Conservation (phyloP, 2,329 filamentous ascomycete genomes). For the Pseudogymnoascus pannorum region DNA sequence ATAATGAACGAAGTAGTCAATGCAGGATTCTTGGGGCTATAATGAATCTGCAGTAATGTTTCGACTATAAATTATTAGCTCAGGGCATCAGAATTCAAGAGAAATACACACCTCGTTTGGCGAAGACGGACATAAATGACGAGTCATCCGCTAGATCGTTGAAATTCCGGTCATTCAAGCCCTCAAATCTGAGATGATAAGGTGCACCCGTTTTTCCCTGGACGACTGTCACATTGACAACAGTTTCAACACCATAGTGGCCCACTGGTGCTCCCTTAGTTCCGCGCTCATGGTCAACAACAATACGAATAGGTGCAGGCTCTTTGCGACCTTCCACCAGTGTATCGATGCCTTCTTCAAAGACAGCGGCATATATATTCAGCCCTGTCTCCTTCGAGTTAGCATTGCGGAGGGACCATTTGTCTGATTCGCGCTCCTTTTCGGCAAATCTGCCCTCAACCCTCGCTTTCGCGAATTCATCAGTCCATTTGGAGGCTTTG, state of each 20-base stretch:
- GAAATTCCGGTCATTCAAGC: slow-evolving; percentile 62
- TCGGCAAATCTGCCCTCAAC: slow-evolving; percentile 82
- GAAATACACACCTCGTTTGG: slow-evolving; percentile 56
- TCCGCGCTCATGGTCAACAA: slow-evolving; percentile 63
- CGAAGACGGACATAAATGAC: slow-evolving; percentile 67
- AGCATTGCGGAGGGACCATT: slow-evolving; percentile 71
- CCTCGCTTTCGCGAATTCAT: slow-evolving; percentile 80
- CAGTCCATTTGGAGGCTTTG: slow-evolving; percentile 66
- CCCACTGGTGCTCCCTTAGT: slow-evolving; percentile 59
- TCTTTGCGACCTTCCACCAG: slow-evolving; percentile 57
- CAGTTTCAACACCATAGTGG: slow-evolving; percentile 64
- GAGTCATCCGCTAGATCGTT: slow-evolving; percentile 66
- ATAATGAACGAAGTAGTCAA: slow-evolving; percentile 64
- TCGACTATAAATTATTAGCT: slow-evolving; percentile 49
- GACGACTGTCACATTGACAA: slow-evolving; percentile 51
- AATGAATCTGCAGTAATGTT: slow-evolving; percentile 63
- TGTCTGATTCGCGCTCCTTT: slow-evolving; percentile 69
- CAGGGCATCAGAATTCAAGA: background rate
- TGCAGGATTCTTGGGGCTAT: slow-evolving; percentile 56
- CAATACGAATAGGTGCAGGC: slow-evolving; percentile 61
- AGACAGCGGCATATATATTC: slow-evolving; percentile 59
- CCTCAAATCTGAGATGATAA: slow-evolving; percentile 51
- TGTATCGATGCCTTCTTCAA: slow-evolving; percentile 60
- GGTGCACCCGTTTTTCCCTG: slow-evolving; percentile 42
- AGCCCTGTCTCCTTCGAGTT: slow-evolving; percentile 54